Conservation (phyloP, 108 stramenopile genomes). For the Stephanodiscus triporus region DNA sequence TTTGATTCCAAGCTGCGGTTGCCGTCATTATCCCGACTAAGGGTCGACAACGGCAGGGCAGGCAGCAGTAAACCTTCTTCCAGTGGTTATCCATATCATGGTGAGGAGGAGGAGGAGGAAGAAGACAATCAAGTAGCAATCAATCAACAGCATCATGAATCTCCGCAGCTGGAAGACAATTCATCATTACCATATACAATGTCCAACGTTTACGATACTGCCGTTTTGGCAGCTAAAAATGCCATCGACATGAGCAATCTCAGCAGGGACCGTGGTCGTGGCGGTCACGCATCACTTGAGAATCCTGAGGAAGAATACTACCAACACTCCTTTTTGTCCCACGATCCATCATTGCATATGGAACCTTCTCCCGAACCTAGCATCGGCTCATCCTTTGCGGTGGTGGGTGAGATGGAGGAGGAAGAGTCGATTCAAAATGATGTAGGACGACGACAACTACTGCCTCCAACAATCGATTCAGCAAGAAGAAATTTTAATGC, state of each 20-base stretch:
- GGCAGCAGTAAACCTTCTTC: not conserved
- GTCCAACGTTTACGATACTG: slow-evolving; percentile 42
- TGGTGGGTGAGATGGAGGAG: not conserved
- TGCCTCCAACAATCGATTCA: not conserved
- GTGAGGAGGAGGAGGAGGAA: not conserved
- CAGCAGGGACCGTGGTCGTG: slow-evolving; percentile 15
- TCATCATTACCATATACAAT: not conserved
- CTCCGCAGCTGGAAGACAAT: not conserved
- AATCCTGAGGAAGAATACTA: not conserved
- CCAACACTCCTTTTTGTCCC: not conserved
- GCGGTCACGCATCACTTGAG: not conserved
- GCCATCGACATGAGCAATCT: slow-evolving; percentile 45
- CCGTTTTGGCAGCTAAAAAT: slow-evolving; percentile 51
- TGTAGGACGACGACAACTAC: not conserved
- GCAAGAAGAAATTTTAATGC: too few relatives aligned
- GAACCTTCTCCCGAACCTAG: slow-evolving; percentile 23
- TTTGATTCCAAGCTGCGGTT: too few relatives aligned
- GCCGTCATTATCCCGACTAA: too few relatives aligned
- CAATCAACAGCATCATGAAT: slow-evolving; percentile 17
- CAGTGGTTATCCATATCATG: not conserved
- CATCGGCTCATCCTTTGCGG: slow-evolving; percentile 12
- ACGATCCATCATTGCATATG: slow-evolving; percentile 21
- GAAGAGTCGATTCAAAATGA: not conserved
- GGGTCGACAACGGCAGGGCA: not conserved
- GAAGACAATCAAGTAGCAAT: not conserved